Evolutionary conservation across 1,284 basidiomycete species (phyloP).

Genomic region (Ceratobasidium theobromae): DNA sequence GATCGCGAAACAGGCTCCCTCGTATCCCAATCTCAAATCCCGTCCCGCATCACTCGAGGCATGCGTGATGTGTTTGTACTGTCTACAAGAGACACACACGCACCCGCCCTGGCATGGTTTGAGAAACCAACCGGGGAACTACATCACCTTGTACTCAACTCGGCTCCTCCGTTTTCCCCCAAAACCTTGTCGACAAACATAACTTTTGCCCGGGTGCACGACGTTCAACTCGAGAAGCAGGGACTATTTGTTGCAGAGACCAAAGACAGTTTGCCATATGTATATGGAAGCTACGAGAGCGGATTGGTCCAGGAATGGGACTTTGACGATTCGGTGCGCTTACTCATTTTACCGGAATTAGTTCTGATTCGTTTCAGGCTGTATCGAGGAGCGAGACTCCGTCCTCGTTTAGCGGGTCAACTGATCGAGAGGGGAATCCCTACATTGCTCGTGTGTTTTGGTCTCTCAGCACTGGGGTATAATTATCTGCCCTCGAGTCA

Average conservation of each 20-base stretch:
- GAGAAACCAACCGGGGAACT: constrained; percentile 53
- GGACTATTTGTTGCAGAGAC: constrained; percentile 48
- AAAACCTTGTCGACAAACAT: constrained; percentile 39
- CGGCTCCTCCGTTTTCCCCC: constrained; percentile 55
- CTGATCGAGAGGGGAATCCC: constrained; percentile 57
- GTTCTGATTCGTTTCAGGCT: constrained; percentile 6
- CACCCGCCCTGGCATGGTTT: constrained; percentile 60
- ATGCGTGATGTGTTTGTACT: constrained; percentile 40
- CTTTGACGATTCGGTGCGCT: constrained; percentile 59
- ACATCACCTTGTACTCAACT: constrained; percentile 51
- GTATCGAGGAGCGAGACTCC: constrained; percentile 1
- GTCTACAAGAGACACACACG: constrained; percentile 42
- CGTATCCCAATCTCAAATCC: constrained; percentile 55
- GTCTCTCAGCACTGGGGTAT: constrained; percentile 60
- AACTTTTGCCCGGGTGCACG: constrained; percentile 33
- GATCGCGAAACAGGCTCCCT: constrained; percentile 58
- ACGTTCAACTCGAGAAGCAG: constrained; percentile 41
- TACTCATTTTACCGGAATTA: not conserved
- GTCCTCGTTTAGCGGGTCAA: constrained; percentile 50
- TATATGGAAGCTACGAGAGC: constrained; percentile 53
- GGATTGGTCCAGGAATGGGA: constrained; percentile 51
- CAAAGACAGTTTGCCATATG: constrained; percentile 56
- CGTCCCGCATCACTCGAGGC: constrained; percentile 53
- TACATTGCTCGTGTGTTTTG: constrained; percentile 75
- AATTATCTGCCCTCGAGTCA: constrained; percentile 38